These are phyloP conservation scores for Gossypium raimondii DNA, from an alignment of 345 rosid genomes.

Conservation along the genomic window DNA sequence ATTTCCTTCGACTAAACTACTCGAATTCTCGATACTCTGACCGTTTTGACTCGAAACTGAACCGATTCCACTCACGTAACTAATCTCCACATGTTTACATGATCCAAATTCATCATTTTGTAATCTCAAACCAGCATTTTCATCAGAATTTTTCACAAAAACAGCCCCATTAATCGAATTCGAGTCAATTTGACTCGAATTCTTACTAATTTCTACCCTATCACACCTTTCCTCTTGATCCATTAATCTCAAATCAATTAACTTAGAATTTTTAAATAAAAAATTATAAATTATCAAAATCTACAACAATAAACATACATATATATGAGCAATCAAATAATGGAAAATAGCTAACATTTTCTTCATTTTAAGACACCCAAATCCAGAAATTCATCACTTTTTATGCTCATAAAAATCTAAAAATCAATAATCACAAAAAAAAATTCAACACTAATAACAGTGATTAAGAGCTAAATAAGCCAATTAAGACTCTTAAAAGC, in stretches of 20 bases:
- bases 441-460: not conserved
- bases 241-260: slow-evolving; percentile 27
- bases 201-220: slow-evolving; percentile 16
- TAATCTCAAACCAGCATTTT: slow-evolving; percentile 12
- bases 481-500: not conserved
- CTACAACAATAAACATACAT: not conserved
- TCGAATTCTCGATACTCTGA: slow-evolving; percentile 20
- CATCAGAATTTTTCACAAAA: slow-evolving; percentile 15
- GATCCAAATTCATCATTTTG: slow-evolving; percentile 18
- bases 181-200: slow-evolving; percentile 18
- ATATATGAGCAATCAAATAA: slow-evolving; percentile 1
- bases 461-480: slow-evolving; percentile 14
- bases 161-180: not conserved
- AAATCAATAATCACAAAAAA: not conserved
- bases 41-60: not conserved
- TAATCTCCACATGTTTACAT: not conserved
- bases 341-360: not conserved
- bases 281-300: slow-evolving; percentile 4
- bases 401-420: not conserved
- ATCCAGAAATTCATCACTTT: slow-evolving; percentile 14
- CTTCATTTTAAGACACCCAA: not conserved
- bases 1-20: slow-evolving; percentile 19
- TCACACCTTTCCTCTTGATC: slow-evolving; percentile 22
- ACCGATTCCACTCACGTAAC: not conserved
- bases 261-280: not conserved